Conservation (phyloP, 148 eudicot species). For the Selenicereus undatus region DNA sequence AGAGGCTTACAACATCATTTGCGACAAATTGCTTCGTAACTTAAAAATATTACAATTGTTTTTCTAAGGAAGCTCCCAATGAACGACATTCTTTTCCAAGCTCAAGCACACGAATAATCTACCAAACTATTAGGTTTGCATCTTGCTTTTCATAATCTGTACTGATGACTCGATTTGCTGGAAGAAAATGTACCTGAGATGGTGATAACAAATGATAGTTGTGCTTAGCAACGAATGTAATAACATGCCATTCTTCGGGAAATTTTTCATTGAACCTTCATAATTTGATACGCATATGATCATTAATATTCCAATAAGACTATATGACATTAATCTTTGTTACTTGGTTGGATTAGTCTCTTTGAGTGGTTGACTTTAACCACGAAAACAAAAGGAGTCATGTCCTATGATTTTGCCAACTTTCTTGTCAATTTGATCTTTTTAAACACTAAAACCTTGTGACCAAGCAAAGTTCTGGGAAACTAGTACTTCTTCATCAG, state of each 20-base stretch:
- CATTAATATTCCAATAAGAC: conserved; percentile 8
- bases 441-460: not conserved
- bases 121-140: not conserved
- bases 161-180: conserved; percentile 11
- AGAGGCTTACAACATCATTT: not conserved
- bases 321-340: not conserved
- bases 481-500: not conserved
- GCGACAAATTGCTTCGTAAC: not conserved
- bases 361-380: not conserved
- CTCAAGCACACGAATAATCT: conserved; percentile 10
- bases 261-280: conserved; percentile 1
- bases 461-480: not conserved
- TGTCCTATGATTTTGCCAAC: not conserved
- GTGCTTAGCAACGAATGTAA: not conserved
- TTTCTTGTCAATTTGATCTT: not conserved
- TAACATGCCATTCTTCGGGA: conserved; percentile 1
- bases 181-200: not conserved
- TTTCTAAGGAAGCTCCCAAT: not conserved
- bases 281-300: conserved; percentile 2
- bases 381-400: not conserved
- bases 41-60: not conserved
- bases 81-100: not conserved
- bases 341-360: not conserved
- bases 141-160: conserved; percentile 5
- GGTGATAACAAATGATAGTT: not conserved